phyloP scores from a whole-genome alignment of 2,329 filamentous ascomycete genomes.

The Fusarium continuum region DNA sequence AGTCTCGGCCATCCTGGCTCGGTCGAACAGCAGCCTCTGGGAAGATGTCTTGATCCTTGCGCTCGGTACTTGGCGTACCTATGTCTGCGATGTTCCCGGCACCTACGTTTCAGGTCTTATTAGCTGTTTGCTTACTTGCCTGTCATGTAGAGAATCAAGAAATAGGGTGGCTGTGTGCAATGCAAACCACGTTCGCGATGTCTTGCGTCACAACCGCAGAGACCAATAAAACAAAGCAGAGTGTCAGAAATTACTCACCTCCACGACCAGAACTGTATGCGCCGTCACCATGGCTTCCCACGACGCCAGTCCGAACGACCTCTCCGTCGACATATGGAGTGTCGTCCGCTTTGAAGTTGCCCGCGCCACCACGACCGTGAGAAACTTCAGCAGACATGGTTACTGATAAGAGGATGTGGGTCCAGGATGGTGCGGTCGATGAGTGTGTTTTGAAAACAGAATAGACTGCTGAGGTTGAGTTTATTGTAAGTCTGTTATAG shows the following conservation, averaged over 20 bases:
- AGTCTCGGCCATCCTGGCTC: slow-evolving; percentile 58
- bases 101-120: slow-evolving; percentile 49
- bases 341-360: slow-evolving; percentile 67
- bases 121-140: neutral
- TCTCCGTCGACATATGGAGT: slow-evolving; percentile 70
- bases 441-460: neutral
- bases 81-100: slow-evolving; percentile 67
- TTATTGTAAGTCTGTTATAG: slow-evolving; percentile 6
- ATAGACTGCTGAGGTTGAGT: neutral
- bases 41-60: slow-evolving; percentile 62
- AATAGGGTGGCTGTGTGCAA: neutral
- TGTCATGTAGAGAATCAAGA: neutral
- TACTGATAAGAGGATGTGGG: slow-evolving; percentile 14
- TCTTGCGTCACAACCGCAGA: neutral
- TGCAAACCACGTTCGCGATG: neutral
- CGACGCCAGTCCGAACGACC: slow-evolving; percentile 63
- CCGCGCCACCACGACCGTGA: slow-evolving; percentile 68
- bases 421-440: neutral
- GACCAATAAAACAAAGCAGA: neutral
- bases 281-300: slow-evolving; percentile 66
- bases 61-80: slow-evolving; percentile 50
- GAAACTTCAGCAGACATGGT: slow-evolving; percentile 60
- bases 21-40: slow-evolving; percentile 62
- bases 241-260: slow-evolving; percentile 53
- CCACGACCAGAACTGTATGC: slow-evolving; percentile 68